These are phyloP conservation scores for Quercus engelmannii DNA, from an alignment of 306 rosid genomes.

Conservation along the genomic window DNA sequence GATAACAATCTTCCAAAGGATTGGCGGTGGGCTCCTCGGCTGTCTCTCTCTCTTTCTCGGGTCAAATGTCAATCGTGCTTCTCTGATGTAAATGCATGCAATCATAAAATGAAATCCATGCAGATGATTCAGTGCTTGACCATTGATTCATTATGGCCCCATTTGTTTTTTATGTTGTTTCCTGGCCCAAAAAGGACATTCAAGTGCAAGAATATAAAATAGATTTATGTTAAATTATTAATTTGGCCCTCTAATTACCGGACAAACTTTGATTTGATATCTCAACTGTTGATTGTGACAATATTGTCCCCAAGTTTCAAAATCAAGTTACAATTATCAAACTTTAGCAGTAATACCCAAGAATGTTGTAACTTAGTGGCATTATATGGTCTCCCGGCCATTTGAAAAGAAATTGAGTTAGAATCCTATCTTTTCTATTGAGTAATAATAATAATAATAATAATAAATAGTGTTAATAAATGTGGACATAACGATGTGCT, in stretches of 20 bases:
- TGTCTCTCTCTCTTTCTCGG: neutral
- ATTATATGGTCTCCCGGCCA: no score
- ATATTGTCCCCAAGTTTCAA: no score
- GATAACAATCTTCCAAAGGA: neutral
- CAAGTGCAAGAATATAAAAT: neutral
- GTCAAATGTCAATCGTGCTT: neutral
- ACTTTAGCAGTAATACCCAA: no score
- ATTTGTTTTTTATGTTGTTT: neutral
- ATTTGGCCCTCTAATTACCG: neutral
- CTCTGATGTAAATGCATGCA: neutral
- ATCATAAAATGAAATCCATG: neutral
- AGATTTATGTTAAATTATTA: neutral
- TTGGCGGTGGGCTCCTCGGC: neutral
- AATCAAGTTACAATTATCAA: no score
- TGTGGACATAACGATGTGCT: no score
- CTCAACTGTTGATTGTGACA: no score
- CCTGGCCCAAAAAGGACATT: neutral
- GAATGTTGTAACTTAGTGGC: no score
- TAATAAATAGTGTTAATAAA: no score
- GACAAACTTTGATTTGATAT: no score
- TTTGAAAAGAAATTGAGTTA: no score
- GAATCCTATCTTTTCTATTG: no score
- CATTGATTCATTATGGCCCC: neutral
- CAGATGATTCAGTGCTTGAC: neutral
- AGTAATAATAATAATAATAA: no score